phyloP scores from a whole-genome alignment of 2,329 filamentous ascomycete genomes.

The Epichloe uncinata region DNA sequence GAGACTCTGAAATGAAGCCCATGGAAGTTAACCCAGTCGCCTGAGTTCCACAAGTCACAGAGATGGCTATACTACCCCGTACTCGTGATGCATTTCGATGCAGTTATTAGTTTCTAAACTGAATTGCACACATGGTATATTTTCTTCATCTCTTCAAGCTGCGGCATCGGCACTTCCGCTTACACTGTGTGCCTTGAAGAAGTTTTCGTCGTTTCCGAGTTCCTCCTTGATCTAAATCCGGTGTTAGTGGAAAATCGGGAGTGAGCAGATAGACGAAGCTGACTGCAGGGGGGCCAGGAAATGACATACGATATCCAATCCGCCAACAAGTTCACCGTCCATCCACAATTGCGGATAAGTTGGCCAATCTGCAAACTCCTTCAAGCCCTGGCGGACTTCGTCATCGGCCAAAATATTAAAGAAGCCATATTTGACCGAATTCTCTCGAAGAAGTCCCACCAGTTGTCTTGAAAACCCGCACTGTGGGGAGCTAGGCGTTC shows the following conservation, averaged over 20 bases:
- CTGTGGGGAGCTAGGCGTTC: conserved; percentile 74
- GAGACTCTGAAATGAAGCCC: not conserved
- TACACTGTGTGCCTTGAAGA: conserved; percentile 62
- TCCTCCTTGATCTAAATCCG: conserved; percentile 77
- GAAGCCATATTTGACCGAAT: conserved; percentile 91
- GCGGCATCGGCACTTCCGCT: conserved; percentile 27
- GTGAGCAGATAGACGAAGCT: not conserved
- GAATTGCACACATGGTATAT: not conserved
- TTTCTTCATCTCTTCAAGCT: conserved; percentile 14
- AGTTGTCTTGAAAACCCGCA: conserved; percentile 90
- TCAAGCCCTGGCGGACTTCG: conserved; percentile 88
- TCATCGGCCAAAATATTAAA: conserved; percentile 98
- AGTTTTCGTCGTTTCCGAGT: conserved; percentile 68
- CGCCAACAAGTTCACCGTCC: conserved; percentile 78
- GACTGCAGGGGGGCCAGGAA: not conserved
- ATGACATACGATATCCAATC: conserved; percentile 78
- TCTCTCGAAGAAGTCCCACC: conserved; percentile 74
- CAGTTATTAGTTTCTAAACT: not conserved
- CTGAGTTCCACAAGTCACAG: not conserved
- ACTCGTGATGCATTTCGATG: not conserved
- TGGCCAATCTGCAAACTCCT: conserved; percentile 97
- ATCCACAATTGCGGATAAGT: conserved; percentile 95
- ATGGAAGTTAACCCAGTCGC: not conserved
- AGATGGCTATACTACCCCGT: not conserved
- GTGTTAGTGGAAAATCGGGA: not conserved